Conservation (phyloP, 169 alveolate genomes). For the Nephromyces sp. region DNA sequence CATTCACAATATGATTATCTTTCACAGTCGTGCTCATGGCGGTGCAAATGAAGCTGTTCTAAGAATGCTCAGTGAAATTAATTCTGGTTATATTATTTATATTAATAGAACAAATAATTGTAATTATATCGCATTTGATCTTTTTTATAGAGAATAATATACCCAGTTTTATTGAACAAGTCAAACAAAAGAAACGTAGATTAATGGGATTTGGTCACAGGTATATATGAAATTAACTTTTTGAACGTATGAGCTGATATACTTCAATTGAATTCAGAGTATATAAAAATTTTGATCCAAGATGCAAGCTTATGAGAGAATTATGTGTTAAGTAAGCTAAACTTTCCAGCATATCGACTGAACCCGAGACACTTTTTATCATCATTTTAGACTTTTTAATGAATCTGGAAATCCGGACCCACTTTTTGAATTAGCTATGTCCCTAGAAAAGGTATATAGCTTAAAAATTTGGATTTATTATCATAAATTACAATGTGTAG, state of each 20-base stretch:
- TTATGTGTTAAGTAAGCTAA: constrained; percentile 47
- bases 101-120: too few relatives aligned
- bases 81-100: too few relatives aligned
- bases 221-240: background rate
- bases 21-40: constrained; percentile 79
- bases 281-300: constrained; percentile 61
- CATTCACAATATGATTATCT: too few relatives aligned
- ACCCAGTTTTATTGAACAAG: constrained; percentile 45
- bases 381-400: background rate
- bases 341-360: background rate
- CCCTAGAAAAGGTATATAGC: constrained; percentile 47
- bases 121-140: too few relatives aligned
- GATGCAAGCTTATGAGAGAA: constrained; percentile 56
- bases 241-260: background rate
- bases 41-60: constrained; percentile 82
- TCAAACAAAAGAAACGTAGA: constrained; percentile 58
- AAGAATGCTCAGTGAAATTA: constrained; percentile 63
- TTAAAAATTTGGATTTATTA: background rate
- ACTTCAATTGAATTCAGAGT: background rate
- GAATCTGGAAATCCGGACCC: constrained; percentile 5
- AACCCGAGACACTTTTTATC: background rate
- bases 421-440: constrained; percentile 54
- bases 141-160: constrained; percentile 43
- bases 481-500: background rate
- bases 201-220: constrained; percentile 81